Percentiles rank a stretch among this genome's conserved stretches.
phyloP scores from a whole-genome alignment of 495 filamentous ascomycete species.

The Astrothelium subdiscretum region DNA sequence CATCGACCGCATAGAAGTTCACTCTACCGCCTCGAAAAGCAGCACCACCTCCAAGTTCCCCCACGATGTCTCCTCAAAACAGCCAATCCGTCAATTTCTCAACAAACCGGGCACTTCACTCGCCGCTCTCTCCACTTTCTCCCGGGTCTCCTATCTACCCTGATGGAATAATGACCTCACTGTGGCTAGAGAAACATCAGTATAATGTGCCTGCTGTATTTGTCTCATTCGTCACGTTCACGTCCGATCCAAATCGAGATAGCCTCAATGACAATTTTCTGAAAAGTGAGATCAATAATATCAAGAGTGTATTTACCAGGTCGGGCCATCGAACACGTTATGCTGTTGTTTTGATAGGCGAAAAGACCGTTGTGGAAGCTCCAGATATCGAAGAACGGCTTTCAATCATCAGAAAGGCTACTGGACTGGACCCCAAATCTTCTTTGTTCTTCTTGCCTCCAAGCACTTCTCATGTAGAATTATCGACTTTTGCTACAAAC shows the following conservation, averaged over 20 bases:
- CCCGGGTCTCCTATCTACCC: constrained; percentile 70
- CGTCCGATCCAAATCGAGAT: constrained; percentile 54
- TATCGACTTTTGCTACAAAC: constrained; percentile 52
- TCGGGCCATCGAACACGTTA: constrained; percentile 64
- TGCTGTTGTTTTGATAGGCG: constrained; percentile 65
- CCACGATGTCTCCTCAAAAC: constrained; percentile 30
- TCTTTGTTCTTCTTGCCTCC: constrained; percentile 65
- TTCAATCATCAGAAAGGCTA: constrained; percentile 59
- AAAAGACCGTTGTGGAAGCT: constrained; percentile 46
- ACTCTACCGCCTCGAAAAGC: constrained; percentile 53
- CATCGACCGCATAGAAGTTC: constrained; percentile 35
- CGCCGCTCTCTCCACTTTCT: constrained; percentile 76
- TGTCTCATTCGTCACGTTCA: constrained; percentile 61
- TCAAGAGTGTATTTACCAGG: constrained; percentile 51
- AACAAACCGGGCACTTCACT: constrained; percentile 53
- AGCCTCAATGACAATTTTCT: constrained; percentile 73
- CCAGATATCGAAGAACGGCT: constrained; percentile 66
- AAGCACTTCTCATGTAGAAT: constrained; percentile 46
- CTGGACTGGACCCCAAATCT: constrained; percentile 65
- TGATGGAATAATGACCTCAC: constrained; percentile 69
- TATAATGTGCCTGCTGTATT: constrained; percentile 66
- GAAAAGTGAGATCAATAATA: constrained; percentile 71
- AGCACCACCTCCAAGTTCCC: constrained; percentile 37
- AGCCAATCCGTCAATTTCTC: constrained; percentile 35
- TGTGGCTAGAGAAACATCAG: constrained; percentile 82